Evolutionary conservation across 345 rosid species (phyloP).

Genomic region (Chamaenerion angustifolium): DNA sequence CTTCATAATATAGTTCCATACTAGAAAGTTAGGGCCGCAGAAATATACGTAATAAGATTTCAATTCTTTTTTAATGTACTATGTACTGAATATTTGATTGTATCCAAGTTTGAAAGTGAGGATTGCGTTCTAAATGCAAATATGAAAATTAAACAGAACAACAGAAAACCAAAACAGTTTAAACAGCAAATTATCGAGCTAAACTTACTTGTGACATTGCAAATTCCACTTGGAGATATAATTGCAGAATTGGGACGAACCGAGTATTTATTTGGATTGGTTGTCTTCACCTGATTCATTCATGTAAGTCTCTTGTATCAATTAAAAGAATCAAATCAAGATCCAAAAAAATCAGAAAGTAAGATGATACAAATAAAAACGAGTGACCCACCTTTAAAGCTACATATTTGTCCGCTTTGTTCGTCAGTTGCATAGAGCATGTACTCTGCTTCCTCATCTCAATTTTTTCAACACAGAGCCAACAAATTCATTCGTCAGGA

Average conservation of each 20-base stretch:
- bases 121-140: too few species aligned
- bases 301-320: too few species aligned
- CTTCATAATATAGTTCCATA: slow-evolving; percentile 22
- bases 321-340: too few species aligned
- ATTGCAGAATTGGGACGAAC: slow-evolving; percentile 80
- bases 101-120: too few species aligned
- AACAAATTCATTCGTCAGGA: slow-evolving; percentile 1
- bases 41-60: too few species aligned
- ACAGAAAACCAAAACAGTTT: too few species aligned
- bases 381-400: slow-evolving; percentile 53
- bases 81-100: too few species aligned
- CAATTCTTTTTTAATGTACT: too few species aligned
- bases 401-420: slow-evolving; percentile 49
- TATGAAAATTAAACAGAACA: too few species aligned
- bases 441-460: slow-evolving; percentile 75
- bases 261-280: slow-evolving; percentile 68
- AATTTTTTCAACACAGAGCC: slow-evolving; percentile 27
- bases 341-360: neutral
- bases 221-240: slow-evolving; percentile 43
- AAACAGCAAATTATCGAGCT: neutral
- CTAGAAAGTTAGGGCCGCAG: too few species aligned
- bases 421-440: slow-evolving; percentile 61
- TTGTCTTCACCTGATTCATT: too few species aligned
- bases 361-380: neutral
- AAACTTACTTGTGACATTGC: slow-evolving; percentile 51